Evolutionary conservation across 2,329 filamentous ascomycete species (phyloP).

Genomic region (Trichoderma asperellum): DNA sequence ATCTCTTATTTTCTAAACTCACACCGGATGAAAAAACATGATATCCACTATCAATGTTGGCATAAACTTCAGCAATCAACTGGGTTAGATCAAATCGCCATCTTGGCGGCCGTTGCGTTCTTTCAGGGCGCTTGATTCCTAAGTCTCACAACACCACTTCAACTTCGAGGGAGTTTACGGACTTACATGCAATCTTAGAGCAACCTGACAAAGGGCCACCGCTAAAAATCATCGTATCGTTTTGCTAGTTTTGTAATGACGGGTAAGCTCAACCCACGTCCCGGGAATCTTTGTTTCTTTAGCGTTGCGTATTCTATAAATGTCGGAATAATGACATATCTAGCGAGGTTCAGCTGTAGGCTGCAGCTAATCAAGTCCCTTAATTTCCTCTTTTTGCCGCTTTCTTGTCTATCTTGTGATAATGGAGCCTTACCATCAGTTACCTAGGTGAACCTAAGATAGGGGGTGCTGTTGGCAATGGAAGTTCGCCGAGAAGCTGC

Average conservation of each 20-base stretch:
- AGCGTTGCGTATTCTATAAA: not conserved
- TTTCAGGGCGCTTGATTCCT: not conserved
- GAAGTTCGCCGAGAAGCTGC: not conserved
- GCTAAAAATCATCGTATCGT: not conserved
- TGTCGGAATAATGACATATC: not conserved
- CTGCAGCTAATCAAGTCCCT: conserved; percentile 30
- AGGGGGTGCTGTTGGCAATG: not conserved
- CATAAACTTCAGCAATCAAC: conserved; percentile 3
- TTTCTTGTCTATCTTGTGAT: not conserved
- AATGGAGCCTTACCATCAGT: not conserved
- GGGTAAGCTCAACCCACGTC: not conserved
- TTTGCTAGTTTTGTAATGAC: not conserved
- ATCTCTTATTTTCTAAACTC: not conserved
- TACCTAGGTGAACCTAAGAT: not conserved
- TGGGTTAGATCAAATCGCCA: not conserved
- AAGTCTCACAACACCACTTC: not conserved
- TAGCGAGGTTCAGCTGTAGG: not conserved
- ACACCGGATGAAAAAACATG: not conserved
- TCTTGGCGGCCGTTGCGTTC: not conserved
- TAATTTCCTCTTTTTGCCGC: conserved; percentile 28
- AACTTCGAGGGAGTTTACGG: not conserved
- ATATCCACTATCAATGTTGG: not conserved
- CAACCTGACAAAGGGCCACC: not conserved
- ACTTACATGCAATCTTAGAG: not conserved
- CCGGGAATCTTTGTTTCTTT: not conserved